Conservation (phyloP, 2,329 filamentous ascomycete species). For the Stagonosporopsis cucurbitacearum region DNA sequence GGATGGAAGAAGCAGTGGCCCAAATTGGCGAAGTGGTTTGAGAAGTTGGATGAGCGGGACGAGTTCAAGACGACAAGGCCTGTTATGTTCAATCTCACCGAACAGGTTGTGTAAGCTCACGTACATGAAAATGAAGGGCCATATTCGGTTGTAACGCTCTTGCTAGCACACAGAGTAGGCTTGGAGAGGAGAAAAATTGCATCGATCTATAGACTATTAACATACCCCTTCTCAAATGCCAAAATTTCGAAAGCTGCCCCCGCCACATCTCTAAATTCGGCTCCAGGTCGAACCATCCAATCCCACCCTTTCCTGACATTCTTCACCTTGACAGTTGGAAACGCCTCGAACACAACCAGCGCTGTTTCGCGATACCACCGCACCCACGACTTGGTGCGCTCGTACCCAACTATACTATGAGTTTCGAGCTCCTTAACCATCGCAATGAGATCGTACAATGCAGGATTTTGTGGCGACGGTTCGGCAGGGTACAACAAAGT, state of each 20-base stretch:
- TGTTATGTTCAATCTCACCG: conserved; percentile 25
- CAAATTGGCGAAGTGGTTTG: conserved; percentile 19
- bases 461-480: not conserved
- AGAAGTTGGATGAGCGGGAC: conserved; percentile 16
- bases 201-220: not conserved
- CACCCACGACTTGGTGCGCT: not conserved
- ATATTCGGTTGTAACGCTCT: too few species aligned
- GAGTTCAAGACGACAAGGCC: conserved; percentile 28
- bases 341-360: not conserved
- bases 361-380: not conserved
- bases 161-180: too few species aligned
- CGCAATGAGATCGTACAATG: not conserved
- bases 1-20: conserved; percentile 21
- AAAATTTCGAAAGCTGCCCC: not conserved
- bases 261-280: not conserved
- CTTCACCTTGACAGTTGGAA: not conserved
- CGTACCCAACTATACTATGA: not conserved
- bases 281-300: not conserved
- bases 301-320: not conserved
- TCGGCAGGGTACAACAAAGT: not conserved
- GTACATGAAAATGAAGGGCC: too few species aligned
- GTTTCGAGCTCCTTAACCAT: not conserved
- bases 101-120: conserved; percentile 18
- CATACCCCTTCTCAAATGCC: not conserved
- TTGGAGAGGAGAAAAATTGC: not conserved